Conservation (phyloP, 306 rosid species). For the Ormosia emarginata region DNA sequence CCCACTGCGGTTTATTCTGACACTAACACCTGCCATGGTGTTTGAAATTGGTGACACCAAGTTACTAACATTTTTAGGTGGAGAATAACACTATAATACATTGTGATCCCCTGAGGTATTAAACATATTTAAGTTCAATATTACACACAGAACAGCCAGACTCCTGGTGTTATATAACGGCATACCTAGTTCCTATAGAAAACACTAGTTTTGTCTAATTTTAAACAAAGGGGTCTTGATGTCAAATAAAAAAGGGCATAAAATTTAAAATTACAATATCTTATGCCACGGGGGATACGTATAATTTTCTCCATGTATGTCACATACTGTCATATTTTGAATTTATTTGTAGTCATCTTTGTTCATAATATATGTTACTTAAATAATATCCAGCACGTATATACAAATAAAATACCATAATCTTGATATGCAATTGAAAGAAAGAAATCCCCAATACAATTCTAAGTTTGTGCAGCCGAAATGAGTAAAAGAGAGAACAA, state of each 20-base stretch:
- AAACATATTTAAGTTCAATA: background rate
- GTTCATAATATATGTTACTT: background rate
- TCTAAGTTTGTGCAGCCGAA: background rate
- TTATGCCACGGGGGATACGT: background rate
- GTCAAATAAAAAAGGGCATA: background rate
- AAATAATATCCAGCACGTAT: background rate
- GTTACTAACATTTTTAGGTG: background rate
- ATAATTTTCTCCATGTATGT: background rate
- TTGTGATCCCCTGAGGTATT: background rate
- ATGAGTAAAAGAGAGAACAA: background rate
- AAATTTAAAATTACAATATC: background rate
- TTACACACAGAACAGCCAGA: background rate
- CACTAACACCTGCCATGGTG: background rate
- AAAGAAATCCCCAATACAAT: background rate
- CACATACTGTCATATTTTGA: background rate
- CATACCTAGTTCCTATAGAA: background rate
- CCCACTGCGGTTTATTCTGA: background rate
- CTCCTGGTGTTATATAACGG: background rate
- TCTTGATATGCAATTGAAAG: background rate
- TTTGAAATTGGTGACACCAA: background rate
- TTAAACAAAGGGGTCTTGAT: background rate
- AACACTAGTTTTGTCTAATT: background rate
- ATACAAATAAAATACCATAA: constrained; percentile 12
- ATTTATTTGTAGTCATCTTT: background rate
- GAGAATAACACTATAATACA: background rate